phyloP scores from a whole-genome alignment of 2,329 filamentous ascomycete species.

The Capronia coronata region DNA sequence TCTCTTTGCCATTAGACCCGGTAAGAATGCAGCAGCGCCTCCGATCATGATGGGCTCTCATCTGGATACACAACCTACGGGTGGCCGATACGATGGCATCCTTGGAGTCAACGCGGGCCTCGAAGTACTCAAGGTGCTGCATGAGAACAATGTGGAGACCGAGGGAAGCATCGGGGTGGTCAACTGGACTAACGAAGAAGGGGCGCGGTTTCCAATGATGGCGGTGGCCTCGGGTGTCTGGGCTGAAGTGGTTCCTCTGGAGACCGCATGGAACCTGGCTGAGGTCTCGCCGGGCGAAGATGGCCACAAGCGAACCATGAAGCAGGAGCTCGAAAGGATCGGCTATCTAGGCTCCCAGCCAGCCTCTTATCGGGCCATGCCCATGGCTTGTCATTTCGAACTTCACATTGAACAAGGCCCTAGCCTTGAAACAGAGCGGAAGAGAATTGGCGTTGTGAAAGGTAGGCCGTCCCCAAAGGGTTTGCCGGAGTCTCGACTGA shows the following conservation, averaged over 20 bases:
- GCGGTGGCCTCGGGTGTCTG: constrained; percentile 72
- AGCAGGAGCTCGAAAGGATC: constrained; percentile 63
- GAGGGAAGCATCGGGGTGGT: constrained; percentile 66
- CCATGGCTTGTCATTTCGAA: constrained; percentile 73
- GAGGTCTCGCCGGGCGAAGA: constrained; percentile 49
- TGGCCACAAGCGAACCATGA: constrained; percentile 47
- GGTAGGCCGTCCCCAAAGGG: constrained; percentile 32
- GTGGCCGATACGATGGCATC: constrained; percentile 69
- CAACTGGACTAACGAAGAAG: constrained; percentile 80
- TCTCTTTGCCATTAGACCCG: constrained; percentile 66
- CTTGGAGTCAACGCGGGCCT: constrained; percentile 66
- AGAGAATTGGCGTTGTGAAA: constrained; percentile 63
- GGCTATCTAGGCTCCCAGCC: constrained; percentile 58
- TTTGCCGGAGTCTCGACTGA: background rate
- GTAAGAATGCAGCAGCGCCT: constrained; percentile 50
- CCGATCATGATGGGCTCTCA: constrained; percentile 67
- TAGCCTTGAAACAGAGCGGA: constrained; percentile 59
- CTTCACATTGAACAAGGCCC: constrained; percentile 82
- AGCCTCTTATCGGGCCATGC: constrained; percentile 53
- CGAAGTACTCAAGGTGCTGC: constrained; percentile 63
- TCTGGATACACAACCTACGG: constrained; percentile 45
- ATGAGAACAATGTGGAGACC: constrained; percentile 62
- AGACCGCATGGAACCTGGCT: constrained; percentile 54
- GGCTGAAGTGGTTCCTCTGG: constrained; percentile 60
- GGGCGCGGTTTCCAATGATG: constrained; percentile 68